Conservation (phyloP, 306 rosid species). For the Sophora flavescens region DNA sequence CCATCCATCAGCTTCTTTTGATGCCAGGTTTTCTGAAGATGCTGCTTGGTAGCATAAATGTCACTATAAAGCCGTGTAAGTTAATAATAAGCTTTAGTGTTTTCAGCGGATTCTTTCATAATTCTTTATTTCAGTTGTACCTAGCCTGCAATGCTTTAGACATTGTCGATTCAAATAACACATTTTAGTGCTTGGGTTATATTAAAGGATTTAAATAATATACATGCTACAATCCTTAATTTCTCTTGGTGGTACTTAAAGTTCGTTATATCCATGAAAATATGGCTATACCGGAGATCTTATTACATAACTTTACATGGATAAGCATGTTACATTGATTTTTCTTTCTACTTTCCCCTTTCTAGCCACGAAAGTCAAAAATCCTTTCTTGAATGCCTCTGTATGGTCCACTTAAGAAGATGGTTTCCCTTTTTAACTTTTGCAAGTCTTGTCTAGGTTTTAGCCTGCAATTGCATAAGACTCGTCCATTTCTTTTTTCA, state of each 20-base stretch:
- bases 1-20: conserved; percentile 76
- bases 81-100: not conserved
- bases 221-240: not conserved
- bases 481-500: not conserved
- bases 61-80: not conserved
- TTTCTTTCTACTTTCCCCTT: not conserved
- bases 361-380: conserved; percentile 40
- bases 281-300: not conserved
- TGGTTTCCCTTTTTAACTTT: not conserved
- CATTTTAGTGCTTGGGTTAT: not conserved
- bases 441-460: not conserved
- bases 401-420: conserved; percentile 40
- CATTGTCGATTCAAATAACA: not conserved
- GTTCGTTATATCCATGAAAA: not conserved
- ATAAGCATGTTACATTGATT: not conserved
- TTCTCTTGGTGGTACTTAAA: not conserved
- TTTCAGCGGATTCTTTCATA: not conserved
- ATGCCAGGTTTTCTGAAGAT: conserved; percentile 71
- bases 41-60: conserved; percentile 54
- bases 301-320: not conserved
- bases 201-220: not conserved
- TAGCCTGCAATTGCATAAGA: not conserved
- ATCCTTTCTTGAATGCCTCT: conserved; percentile 45
- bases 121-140: not conserved
- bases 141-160: not conserved